These are phyloP conservation scores for Hordeum vulgare DNA, from an alignment of 176 grass and related monocot species.

Conservation along the genomic window MorexV3_pseudomolecules_assembly NC_058523.1:518330135-518330634, in stretches of 20 bases:
- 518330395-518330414: constrained; percentile 61
- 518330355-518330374: constrained; percentile 40
- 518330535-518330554: no score
- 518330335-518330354: constrained; percentile 6
- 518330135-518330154: background rate
- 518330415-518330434: constrained; percentile 63
- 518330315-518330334: constrained; percentile 23
- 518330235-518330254: constrained; percentile 59
- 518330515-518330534: no score
- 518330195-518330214: constrained; percentile 65
- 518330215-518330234: constrained; percentile 78
- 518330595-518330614: background rate
- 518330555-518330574: background rate
- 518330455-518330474: no score
- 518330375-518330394: constrained; percentile 50
- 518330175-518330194: constrained; percentile 71
- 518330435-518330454: constrained; percentile 28
- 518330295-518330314: background rate
- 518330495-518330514: background rate
- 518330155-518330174: background rate
- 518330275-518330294: constrained; percentile 23
- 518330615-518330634: no score
- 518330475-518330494: background rate
- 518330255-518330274: constrained; percentile 39
- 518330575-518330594: background rate